These are phyloP conservation scores for Echinosophora koreensis DNA, from an alignment of 306 rosid species.

Conservation along the genomic window DNA sequence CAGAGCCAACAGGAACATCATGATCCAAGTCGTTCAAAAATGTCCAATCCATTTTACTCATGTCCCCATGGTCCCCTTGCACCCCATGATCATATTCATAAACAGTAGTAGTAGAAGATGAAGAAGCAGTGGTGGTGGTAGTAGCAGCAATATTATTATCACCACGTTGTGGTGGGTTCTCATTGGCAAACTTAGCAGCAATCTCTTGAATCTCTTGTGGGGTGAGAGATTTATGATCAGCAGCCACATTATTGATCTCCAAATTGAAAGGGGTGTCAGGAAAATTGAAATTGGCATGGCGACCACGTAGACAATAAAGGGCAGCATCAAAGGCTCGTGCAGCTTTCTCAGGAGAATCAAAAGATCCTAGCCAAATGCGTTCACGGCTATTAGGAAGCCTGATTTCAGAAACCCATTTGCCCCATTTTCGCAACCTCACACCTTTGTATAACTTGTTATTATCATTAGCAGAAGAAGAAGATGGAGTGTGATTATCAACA, in stretches of 20 bases:
- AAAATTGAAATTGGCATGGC: constrained; percentile 66
- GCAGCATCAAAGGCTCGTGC: constrained; percentile 88
- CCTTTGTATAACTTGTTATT: constrained; percentile 61
- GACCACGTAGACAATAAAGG: constrained; percentile 74
- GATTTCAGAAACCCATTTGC: constrained; percentile 82
- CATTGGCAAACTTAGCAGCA: constrained; percentile 64
- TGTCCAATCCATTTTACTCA: constrained; percentile 59
- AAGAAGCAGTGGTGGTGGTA: not conserved
- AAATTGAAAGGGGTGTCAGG: constrained; percentile 56
- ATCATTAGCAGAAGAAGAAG: not conserved
- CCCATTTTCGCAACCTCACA: constrained; percentile 78
- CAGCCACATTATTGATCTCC: constrained; percentile 27
- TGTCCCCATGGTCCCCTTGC: constrained; percentile 42
- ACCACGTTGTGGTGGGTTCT: not conserved
- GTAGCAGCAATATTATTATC: not conserved
- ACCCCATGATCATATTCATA: not conserved
- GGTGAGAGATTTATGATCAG: constrained; percentile 38
- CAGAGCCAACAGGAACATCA: not conserved
- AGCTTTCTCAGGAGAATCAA: constrained; percentile 68
- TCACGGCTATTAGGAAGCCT: constrained; percentile 81
- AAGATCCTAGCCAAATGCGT: constrained; percentile 81
- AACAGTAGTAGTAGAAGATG: constrained; percentile 20
- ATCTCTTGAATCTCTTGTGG: constrained; percentile 60
- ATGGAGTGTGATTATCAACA: not conserved
- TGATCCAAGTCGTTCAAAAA: constrained; percentile 53